Base-by-base conservation (phyloP, 139 green algal genomes). In the Chlorella sp. region DNA sequence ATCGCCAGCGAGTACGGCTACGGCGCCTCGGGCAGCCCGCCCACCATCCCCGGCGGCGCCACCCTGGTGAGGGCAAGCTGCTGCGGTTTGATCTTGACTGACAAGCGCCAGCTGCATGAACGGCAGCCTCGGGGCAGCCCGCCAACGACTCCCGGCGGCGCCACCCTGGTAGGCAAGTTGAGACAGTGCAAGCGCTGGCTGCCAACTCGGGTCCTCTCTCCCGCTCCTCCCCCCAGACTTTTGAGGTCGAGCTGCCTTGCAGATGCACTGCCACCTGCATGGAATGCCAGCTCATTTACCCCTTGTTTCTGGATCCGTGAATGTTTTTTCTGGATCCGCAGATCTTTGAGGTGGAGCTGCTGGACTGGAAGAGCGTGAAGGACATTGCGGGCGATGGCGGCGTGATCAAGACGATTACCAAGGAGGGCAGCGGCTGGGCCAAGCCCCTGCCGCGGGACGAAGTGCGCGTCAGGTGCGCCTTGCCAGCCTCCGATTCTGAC, bases 311-410 rank as follows among this genome's bases (percentile, higher is more conserved):
- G 11, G 46, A 54, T 17, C 46, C 46, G 7, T 11, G 46, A 17
- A 17, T 11, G 46, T 11, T 54, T 54, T 54, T 24, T 24, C 30
- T 62, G 17, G n/a, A n/a, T n/a, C n/a, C n/a, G n/a, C 79, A 84
- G 79, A 95, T 86, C 24, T 99, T 99, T 85, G 97, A 99, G 85
- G 82, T 91, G 30, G 95, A 98, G 88, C 84, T 99, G 77, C 81
- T 98, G 67, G 89, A 82, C 41, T 99, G 96, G 96, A 93, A 94
- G 86, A 97, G 89, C 51, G 86, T 95, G 13, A 97, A 96, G 85
- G 96, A 99, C 86, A 92, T 98, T 38, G 68, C 87, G 3, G 79
- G 94, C 83, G 94, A 97, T 73, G 95, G 92, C 54, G 94, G 93
- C 48, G 87, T 98, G 40, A 94, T 98, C 85, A 97, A 97, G 87